Percentiles rank a stretch among this genome's conserved stretches.
These are phyloP conservation scores for Ettlia oleoabundans DNA, from an alignment of 139 green algal genomes.

Conservation along the genomic window DNA sequence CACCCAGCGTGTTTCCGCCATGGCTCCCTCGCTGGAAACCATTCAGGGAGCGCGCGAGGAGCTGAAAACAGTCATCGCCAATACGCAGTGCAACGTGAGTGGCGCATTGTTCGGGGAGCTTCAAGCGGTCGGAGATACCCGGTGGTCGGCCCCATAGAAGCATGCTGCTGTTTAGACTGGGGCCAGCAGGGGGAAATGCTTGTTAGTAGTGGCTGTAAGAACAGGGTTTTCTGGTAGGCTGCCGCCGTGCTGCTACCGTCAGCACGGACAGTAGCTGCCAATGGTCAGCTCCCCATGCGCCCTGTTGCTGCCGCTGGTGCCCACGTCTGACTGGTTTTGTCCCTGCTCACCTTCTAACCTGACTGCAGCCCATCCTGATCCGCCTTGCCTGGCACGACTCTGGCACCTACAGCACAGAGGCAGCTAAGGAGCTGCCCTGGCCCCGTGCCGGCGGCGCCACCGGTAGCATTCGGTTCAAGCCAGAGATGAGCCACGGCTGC, in stretches of 20 bases:
- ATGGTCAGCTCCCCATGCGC: no score
- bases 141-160: no score
- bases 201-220: no score
- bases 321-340: not conserved
- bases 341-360: not conserved
- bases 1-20: not conserved
- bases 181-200: no score
- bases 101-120: not conserved
- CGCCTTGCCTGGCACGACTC: constrained; percentile 71
- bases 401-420: constrained; percentile 66
- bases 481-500: constrained; percentile 82
- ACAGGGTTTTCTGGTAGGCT: no score
- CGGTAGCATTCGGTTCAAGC: constrained; percentile 88
- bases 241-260: not conserved
- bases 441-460: constrained; percentile 76
- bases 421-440: constrained; percentile 8
- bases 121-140: no score
- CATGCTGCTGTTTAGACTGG: no score
- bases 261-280: not conserved
- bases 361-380: constrained; percentile 15
- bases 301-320: not conserved
- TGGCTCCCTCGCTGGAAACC: constrained; percentile 9
- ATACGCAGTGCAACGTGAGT: constrained; percentile 19
- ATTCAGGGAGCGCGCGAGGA: not conserved
- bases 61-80: not conserved